A percentile compares a stretch with the other conserved stretches of the same genome.
Evolutionary conservation across 2,329 filamentous ascomycete genomes (phyloP).

Genomic region (Myriosclerotinia duriaeana): DNA sequence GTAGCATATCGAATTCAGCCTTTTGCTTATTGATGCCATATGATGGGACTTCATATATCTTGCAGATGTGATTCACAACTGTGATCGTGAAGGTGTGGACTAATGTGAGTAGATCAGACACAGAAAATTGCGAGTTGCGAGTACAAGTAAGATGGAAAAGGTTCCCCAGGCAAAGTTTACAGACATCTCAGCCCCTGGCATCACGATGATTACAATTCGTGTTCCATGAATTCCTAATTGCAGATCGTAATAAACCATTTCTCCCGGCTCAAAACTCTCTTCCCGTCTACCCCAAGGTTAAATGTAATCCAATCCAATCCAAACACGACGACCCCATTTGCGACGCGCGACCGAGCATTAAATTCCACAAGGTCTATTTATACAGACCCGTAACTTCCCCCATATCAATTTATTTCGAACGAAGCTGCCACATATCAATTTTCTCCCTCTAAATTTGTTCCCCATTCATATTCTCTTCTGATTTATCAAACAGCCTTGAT

Average conservation of each 20-base stretch:
- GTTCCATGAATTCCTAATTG: not conserved
- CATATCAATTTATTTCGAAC: conserved; percentile 9
- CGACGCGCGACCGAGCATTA: conserved; percentile 13
- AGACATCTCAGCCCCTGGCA: not conserved
- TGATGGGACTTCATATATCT: conserved; percentile 4
- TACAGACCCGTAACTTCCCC: conserved; percentile 7
- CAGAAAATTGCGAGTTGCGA: conserved; percentile 5
- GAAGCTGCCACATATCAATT: conserved; percentile 13
- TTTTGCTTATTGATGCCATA: conserved; percentile 24
- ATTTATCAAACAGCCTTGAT: too few relatives aligned
- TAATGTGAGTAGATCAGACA: not conserved
- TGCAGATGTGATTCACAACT: conserved; percentile 12
- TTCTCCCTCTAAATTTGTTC: not conserved
- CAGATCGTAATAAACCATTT: not conserved
- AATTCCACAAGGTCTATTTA: conserved; percentile 5
- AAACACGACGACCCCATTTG: conserved; percentile 7
- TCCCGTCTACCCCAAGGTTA: conserved; percentile 7
- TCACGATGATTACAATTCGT: conserved; percentile 16
- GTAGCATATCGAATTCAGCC: conserved; percentile 24
- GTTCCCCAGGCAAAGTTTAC: not conserved
- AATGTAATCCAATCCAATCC: conserved; percentile 11
- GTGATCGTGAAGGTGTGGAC: not conserved
- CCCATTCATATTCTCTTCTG: not conserved
- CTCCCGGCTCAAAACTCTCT: not conserved
- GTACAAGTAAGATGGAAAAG: not conserved